A percentile compares a stretch with the other conserved stretches of the same genome.
These are phyloP conservation scores for Auriscalpium orientale DNA, from an alignment of 768 basidiomycete species.

Conservation along the genomic window DNA sequence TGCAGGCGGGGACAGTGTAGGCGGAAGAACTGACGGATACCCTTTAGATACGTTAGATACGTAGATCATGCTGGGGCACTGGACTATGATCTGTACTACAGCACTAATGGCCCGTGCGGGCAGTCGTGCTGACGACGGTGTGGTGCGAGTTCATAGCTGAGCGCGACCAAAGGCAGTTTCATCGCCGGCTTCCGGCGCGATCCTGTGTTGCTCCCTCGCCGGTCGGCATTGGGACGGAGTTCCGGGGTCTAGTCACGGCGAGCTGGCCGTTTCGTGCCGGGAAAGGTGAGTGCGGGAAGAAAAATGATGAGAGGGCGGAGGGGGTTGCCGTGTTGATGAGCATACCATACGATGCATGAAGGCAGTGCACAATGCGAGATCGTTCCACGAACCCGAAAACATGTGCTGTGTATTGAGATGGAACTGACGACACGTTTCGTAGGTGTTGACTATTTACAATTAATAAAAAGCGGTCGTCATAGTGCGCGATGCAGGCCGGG, in stretches of 20 bases:
- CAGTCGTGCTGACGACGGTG: constrained; percentile 78
- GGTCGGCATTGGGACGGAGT: constrained; percentile 55
- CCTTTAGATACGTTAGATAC: too few relatives aligned
- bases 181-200: constrained; percentile 68
- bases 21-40: too few relatives aligned
- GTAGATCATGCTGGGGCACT: too few relatives aligned
- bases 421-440: neutral
- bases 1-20: too few relatives aligned
- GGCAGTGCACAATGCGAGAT: too few relatives aligned
- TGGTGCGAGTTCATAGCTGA: constrained; percentile 88
- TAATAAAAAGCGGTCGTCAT: too few relatives aligned
- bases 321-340: neutral
- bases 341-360: too few relatives aligned
- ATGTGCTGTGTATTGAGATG: too few relatives aligned
- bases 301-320: neutral
- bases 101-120: neutral
- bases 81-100: too few relatives aligned
- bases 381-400: too few relatives aligned
- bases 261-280: constrained; percentile 63
- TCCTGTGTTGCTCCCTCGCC: constrained; percentile 52
- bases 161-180: constrained; percentile 70
- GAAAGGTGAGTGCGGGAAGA: constrained; percentile 19
- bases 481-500: too few relatives aligned
- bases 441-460: too few relatives aligned
- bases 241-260: constrained; percentile 53